These are phyloP conservation scores for Syncephalis plumigaleata DNA, from an alignment of 371 early-diverging fungal genomes.

Conservation along the genomic window DNA sequence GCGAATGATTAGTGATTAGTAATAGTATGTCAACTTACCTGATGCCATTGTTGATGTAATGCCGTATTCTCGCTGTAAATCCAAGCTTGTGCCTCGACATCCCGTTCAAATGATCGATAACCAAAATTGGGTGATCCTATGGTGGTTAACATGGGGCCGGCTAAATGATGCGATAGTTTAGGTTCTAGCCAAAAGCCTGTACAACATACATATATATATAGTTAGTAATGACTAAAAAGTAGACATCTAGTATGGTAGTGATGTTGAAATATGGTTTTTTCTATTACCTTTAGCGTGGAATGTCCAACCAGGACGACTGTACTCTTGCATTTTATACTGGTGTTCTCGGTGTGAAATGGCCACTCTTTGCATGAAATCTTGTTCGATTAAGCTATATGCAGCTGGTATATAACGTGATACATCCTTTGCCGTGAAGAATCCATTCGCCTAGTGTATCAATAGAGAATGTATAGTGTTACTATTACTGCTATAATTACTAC, in stretches of 20 bases:
- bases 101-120: constrained; percentile 69
- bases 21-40: too few species aligned
- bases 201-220: too few species aligned
- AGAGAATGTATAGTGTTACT: too few species aligned
- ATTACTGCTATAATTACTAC: background rate
- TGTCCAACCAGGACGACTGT: constrained; percentile 65
- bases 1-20: too few species aligned
- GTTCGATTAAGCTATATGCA: constrained; percentile 72
- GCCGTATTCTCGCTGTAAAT: too few species aligned
- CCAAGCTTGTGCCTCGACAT: constrained; percentile 63
- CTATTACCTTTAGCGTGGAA: constrained; percentile 73
- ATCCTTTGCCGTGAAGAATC: constrained; percentile 78
- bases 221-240: too few species aligned
- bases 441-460: constrained; percentile 92
- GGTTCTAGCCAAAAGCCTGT: constrained; percentile 32
- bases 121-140: constrained; percentile 91
- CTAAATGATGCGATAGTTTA: constrained; percentile 13
- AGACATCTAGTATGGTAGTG: too few species aligned
- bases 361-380: constrained; percentile 29
- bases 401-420: constrained; percentile 73
- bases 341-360: constrained; percentile 16
- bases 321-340: constrained; percentile 46
- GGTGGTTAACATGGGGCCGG: constrained; percentile 40
- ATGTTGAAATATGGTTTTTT: background rate
- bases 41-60: too few species aligned